Evolutionary conservation across 768 basidiomycete species (phyloP), one percentile per base, ranked within the genome.

Genomic region (Coprinopsis cinerea): DNA sequence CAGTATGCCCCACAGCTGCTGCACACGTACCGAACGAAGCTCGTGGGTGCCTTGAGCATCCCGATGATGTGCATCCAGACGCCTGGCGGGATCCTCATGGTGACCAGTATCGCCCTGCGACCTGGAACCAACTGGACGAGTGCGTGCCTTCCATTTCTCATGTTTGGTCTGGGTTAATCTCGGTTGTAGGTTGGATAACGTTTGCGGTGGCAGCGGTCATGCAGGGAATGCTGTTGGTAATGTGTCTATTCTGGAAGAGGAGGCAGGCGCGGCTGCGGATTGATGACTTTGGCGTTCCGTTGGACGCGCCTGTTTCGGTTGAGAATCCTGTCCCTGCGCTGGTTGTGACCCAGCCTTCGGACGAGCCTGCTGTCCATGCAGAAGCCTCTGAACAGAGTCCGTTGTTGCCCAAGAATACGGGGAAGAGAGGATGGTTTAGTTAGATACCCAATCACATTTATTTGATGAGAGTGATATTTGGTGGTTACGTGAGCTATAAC

Each of bases 1-100:
- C 94, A 99, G 65, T 99, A 97, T 53, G 76, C 83, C 0, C 94
- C 95, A 0, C 94, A 96, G 64, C 72, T 99, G 22, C 56, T 78
- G 11, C 81, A 85, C 53, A 98, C 94, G 1, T 96, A 85, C 57
- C 70, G 68, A 3, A 65, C 77, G 25, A 86, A 83, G 59, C 77
- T 95, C 11, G 93, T 98, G 7, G 95, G 95, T 2, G 92, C 92
- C 0, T 72, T 98, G 14, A 93, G 91, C 60, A 88, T 99, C 49
- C 86, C 88, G 1, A 97, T 92, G 82, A 97, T 99, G 95, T 68
- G 81, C 42, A 89, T 99, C 14, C 95, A 98, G 66, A 91, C 82
- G 11, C 93, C 93, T 2, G 94, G 93, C 2, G 85, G 88, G 1
- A 70, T 89, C 2, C 61, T 90, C n/a, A 94, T 97, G 85, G 86